Evolutionary conservation across 352 stramenopile genomes (phyloP), one percentile per base, ranked within the genome.

Genomic region (Pythium monospermum): DNA sequence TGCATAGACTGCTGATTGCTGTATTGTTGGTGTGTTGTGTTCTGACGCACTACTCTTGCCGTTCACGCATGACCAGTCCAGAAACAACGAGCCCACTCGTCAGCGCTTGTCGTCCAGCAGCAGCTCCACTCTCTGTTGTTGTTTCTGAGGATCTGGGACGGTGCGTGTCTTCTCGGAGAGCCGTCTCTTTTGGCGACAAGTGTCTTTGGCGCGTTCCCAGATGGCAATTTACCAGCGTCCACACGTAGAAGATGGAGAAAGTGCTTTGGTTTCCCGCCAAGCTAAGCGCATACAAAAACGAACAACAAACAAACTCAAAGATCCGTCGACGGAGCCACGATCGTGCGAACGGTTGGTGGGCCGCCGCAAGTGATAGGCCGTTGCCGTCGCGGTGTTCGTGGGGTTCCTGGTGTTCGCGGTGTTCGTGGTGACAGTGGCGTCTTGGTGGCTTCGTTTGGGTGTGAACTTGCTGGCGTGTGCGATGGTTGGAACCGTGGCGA

Each of bases 281-380:
- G 1, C 38, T 63, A 18, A 18, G 32, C 35, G 4, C 7, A 6
- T 1, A 19, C 1, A 4, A n/a, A n/a, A n/a, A n/a, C n/a, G n/a
- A n/a, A n/a, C n/a, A n/a, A n/a, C n/a, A n/a, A n/a, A n/a, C n/a
- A n/a, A n/a, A n/a, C 18, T 49, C 31, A 42, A 1, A 8, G 31
- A 6, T 36, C 18, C 18, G 40, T 32, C 12, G 73, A 66, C 31
- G 49, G 53, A 16, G 62, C 68, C 49, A 86, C 68, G 38, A 83
- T 44, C 23, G 66, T 63, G 33, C 84, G 68, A 22, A 74, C 48
- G 12, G 74, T 41, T 8, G 69, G 39, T 18, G 72, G 70, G 31
- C 74, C 72, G n/a, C n/a, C n/a, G 2, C 64, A 83, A 7, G 61
- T 74, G 25, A 83, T 48, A 1, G 74, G 68, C 8, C 72, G 59